Evolutionary conservation across 139 green algal species (phyloP), one percentile per base, ranked within the genome.

Genomic region (Astrephomene gubernaculifera): DNA sequence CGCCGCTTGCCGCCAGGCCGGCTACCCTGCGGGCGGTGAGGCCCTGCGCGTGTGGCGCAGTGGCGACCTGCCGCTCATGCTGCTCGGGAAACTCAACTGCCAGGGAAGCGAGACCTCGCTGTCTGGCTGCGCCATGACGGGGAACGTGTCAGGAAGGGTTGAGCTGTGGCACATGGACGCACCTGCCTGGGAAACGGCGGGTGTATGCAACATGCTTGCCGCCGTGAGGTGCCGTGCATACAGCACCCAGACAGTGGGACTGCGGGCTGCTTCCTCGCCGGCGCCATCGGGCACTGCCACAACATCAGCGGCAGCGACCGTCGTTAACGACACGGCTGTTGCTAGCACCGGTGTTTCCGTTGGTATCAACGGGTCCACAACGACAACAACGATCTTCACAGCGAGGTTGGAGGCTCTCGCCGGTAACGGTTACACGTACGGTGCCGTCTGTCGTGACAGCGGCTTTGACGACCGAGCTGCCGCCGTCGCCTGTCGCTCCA

Each of bases 401-500:
- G 71, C 71, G 4, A 45, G 71, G 2, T 49, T 80, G 14, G 71
- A 80, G 45, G 71, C 71, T 4, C 65, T 49, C 14, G 33, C 65
- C 5, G 31, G 31, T 19, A 35, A 35, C 71, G 33, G 44, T n/a
- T n/a, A n/a, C 31, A 10, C 45, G 19, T 80, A 67, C 21, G 71
- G 71, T 49, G 71, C 71, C 45, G 71, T 80, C 31, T 80, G 71
- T 33, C 6, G 14, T 19, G 71, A 80, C 31, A 33, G n/a, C 31
- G 33, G 71, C 33, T 80, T 80, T 33, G 49, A 80, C 45, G 71
- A 12, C 19, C 31, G 19, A 17, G 49, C 17, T 4, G 71, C 71
- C 1, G 49, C 45, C 31, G 71, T 80, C 19, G 71, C 71, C 0
- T 80, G 71, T 49, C 71, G 71, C 45, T 64, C 71, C 17, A 45